phyloP scores from a whole-genome alignment of 2,329 filamentous ascomycete species.

The Hypomyces rosellus region DNA sequence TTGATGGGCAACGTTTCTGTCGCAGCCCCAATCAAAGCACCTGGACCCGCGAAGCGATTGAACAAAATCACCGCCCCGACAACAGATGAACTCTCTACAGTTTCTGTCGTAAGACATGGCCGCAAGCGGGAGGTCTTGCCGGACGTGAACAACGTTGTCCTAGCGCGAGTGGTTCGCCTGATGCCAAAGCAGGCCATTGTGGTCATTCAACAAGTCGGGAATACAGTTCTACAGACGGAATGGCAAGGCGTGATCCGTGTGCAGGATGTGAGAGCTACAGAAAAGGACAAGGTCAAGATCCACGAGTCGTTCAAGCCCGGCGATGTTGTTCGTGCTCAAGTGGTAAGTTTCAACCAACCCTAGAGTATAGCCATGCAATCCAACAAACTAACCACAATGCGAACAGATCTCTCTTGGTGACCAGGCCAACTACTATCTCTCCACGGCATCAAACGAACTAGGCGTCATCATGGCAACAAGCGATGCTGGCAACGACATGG shows the following conservation, averaged over 20 bases:
- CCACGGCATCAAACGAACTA: conserved; percentile 82
- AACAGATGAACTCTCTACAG: conserved; percentile 40
- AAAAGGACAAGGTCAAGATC: conserved; percentile 91
- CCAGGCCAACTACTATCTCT: conserved; percentile 92
- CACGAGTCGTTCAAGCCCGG: conserved; percentile 88
- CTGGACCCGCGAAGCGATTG: conserved; percentile 51
- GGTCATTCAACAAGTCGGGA: conserved; percentile 76
- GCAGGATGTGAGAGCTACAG: conserved; percentile 89
- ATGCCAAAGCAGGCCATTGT: conserved; percentile 79
- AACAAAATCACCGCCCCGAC: conserved; percentile 48
- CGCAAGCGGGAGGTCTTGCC: conserved; percentile 68
- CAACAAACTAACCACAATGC: conserved; percentile 8
- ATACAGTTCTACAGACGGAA: conserved; percentile 65
- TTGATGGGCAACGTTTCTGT: conserved; percentile 67
- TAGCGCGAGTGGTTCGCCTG: conserved; percentile 80
- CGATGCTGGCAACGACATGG: conserved; percentile 84
- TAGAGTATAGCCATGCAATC: background rate
- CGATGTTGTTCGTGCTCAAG: conserved; percentile 80
- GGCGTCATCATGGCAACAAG: conserved; percentile 92
- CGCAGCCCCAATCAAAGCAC: conserved; percentile 38
- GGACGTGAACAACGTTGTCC: conserved; percentile 70
- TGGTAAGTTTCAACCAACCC: conserved; percentile 47
- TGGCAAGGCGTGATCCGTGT: conserved; percentile 81
- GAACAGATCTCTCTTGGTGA: conserved; percentile 78
- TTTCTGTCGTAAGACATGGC: conserved; percentile 48